A percentile compares a stretch with the other conserved stretches of the same genome.
phyloP scores from a whole-genome alignment of 306 rosid genomes.

The Cicer cuneatum region DNA sequence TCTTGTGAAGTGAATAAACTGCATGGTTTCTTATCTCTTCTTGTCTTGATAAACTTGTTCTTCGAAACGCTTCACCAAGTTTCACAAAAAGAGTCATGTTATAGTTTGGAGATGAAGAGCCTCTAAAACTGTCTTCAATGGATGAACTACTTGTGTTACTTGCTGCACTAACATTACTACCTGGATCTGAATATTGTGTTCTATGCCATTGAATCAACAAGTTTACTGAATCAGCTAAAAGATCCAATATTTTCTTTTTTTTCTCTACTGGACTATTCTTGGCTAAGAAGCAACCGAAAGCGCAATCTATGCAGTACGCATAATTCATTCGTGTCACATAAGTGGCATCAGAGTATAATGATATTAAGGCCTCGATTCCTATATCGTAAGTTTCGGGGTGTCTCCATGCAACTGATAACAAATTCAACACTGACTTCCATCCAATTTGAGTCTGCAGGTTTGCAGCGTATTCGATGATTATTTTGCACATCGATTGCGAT shows the following conservation, averaged over 20 bases:
- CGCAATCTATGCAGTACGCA: constrained; percentile 70
- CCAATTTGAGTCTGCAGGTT: constrained; percentile 75
- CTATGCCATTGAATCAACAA: constrained; percentile 73
- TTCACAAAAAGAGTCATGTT: constrained; percentile 69
- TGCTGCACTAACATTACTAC: constrained; percentile 48
- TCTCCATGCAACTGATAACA: constrained; percentile 73
- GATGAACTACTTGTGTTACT: constrained; percentile 73
- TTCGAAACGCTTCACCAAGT: constrained; percentile 80
- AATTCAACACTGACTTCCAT: constrained; percentile 82
- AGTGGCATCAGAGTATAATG: constrained; percentile 63
- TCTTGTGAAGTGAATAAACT: constrained; percentile 63
- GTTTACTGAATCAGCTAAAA: constrained; percentile 66
- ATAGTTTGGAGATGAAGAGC: constrained; percentile 53
- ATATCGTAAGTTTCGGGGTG: constrained; percentile 72
- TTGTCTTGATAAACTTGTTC: constrained; percentile 74
- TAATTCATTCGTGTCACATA: constrained; percentile 62
- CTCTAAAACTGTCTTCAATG: constrained; percentile 58
- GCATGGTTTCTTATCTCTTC: constrained; percentile 94
- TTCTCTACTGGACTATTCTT: constrained; percentile 84
- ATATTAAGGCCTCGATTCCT: constrained; percentile 71
- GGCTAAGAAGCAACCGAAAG: constrained; percentile 75
- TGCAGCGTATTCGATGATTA: constrained; percentile 67
- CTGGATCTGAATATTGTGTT: constrained; percentile 60
- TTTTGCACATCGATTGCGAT: constrained; percentile 59
- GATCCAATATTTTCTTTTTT: constrained; percentile 72